Conservation (phyloP, 306 rosid species). For the Lathyrus tuberosus region DNA sequence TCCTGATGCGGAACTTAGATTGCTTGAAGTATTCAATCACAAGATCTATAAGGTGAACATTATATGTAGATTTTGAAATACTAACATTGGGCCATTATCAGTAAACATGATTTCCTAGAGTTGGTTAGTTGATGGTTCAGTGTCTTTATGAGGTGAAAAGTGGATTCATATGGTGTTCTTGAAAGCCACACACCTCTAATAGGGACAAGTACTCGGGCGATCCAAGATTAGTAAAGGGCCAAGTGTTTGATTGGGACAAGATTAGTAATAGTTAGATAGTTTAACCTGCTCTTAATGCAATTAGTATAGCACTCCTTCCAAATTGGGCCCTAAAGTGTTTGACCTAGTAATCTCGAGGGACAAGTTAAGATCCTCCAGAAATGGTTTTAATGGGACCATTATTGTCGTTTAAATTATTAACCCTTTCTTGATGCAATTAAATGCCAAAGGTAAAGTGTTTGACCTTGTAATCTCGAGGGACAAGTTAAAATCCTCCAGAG, state of each 20-base stretch:
- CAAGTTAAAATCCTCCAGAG: not conserved
- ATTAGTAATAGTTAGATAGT: not conserved
- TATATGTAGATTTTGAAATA: not conserved
- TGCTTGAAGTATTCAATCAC: conserved; percentile 93
- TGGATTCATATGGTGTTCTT: not conserved
- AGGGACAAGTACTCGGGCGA: not conserved
- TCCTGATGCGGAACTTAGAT: conserved; percentile 82
- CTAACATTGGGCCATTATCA: not conserved
- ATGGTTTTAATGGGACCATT: too few relatives aligned
- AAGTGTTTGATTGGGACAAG: not conserved
- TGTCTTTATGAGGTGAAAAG: conserved; percentile 5
- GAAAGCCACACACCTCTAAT: not conserved
- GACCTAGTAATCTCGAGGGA: not conserved
- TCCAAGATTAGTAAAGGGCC: not conserved
- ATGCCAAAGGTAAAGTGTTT: not conserved
- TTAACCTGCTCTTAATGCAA: not conserved
- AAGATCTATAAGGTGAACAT: conserved; percentile 82
- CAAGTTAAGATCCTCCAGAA: not conserved
- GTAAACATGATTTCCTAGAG: not conserved
- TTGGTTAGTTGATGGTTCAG: conserved; percentile 12
- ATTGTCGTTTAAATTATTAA: not conserved
- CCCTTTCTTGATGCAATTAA: not conserved
- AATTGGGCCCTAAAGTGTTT: not conserved
- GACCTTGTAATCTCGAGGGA: not conserved
- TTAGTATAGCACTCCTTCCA: not conserved